Percentiles rank a stretch among this genome's conserved stretches.
Evolutionary conservation across 805 yeast species (phyloP).

Genomic region (Candida qinlingensis): DNA sequence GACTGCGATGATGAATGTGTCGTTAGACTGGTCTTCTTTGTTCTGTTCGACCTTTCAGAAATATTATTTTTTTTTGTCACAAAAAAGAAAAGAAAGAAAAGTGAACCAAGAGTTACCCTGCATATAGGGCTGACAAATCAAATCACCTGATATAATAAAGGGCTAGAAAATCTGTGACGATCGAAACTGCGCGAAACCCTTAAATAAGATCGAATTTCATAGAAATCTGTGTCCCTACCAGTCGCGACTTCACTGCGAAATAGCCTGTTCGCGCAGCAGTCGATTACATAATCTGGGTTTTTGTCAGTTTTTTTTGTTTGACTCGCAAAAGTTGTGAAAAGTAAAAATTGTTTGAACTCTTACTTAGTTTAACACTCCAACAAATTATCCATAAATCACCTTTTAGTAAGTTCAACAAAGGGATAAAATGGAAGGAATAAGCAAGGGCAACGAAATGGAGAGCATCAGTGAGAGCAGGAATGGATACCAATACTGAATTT

Average conservation of each 20-base stretch:
- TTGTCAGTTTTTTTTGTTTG: neutral
- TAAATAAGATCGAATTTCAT: too few species aligned
- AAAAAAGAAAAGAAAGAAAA: constrained; percentile 1
- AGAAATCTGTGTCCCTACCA: neutral
- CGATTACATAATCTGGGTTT: neutral
- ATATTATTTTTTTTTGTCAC: neutral
- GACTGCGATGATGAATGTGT: too few species aligned
- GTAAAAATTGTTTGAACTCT: constrained; percentile 6
- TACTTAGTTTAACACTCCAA: constrained; percentile 4
- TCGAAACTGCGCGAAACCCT: neutral
- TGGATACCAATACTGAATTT: neutral
- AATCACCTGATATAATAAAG: neutral
- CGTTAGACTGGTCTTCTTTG: neutral
- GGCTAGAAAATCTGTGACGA: neutral
- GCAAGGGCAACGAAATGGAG: neutral
- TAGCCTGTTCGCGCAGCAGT: neutral
- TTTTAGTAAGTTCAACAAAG: constrained; percentile 7
- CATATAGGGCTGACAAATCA: neutral
- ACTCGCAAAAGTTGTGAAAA: constrained; percentile 6
- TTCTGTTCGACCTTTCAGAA: neutral
- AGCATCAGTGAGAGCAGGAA: neutral
- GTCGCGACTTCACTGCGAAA: neutral
- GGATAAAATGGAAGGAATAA: neutral
- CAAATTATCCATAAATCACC: constrained; percentile 9
- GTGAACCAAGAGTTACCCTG: neutral